Percentiles rank a stretch among this genome's conserved stretches.
Evolutionary conservation across 768 basidiomycete genomes (phyloP).

Genomic region (Guyanaporus albipodus): DNA sequence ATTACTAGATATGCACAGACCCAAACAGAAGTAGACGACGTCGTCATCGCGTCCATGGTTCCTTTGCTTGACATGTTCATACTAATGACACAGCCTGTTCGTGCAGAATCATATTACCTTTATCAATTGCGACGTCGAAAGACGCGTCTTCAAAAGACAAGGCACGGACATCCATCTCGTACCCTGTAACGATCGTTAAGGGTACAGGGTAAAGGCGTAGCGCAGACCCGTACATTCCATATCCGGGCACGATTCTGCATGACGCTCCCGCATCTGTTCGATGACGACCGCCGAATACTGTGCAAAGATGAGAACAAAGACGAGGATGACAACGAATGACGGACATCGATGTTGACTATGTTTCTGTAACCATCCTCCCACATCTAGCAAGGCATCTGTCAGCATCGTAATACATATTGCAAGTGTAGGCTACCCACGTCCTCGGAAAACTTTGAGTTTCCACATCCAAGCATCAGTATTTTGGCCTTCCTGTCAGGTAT

Average conservation of each 20-base stretch:
- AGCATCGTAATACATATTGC: neutral
- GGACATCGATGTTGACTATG: conserved; percentile 75
- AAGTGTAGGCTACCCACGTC: conserved; percentile 41
- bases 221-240: conserved; percentile 59
- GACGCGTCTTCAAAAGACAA: conserved; percentile 52
- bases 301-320: neutral
- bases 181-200: conserved; percentile 46
- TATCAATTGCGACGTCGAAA: conserved; percentile 84
- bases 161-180: conserved; percentile 78
- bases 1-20: conserved; percentile 33
- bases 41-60: conserved; percentile 91
- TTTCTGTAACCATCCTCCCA: conserved; percentile 82
- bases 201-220: neutral
- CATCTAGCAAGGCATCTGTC: conserved; percentile 50
- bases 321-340: conserved; percentile 20
- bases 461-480: conserved; percentile 81
- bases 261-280: conserved; percentile 63
- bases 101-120: conserved; percentile 42
- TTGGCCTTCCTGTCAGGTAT: conserved; percentile 58
- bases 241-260: conserved; percentile 47
- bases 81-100: too few species aligned
- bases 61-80: conserved; percentile 31
- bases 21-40: conserved; percentile 79
- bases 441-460: conserved; percentile 77
- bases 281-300: conserved; percentile 77